phyloP scores from a whole-genome alignment of 176 grass and related monocot genomes.

The Poa annua region DNA sequence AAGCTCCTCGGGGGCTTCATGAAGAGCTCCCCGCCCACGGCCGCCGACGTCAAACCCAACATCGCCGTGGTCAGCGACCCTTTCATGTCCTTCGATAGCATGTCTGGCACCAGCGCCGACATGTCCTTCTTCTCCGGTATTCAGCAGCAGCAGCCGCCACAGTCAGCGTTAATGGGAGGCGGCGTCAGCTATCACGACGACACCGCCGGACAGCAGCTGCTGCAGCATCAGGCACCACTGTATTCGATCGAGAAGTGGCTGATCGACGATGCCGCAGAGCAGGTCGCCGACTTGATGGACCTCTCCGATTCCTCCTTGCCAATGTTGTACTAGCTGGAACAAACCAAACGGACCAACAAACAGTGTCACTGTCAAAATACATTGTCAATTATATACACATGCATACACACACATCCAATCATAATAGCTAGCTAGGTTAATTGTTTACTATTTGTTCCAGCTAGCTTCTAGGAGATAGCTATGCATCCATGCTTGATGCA shows the following conservation, averaged over 20 bases:
- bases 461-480: constrained; percentile 13
- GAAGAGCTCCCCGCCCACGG: constrained; percentile 35
- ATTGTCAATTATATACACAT: constrained; percentile 11
- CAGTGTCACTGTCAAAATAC: constrained; percentile 7
- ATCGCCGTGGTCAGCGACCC: constrained; percentile 25
- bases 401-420: constrained; percentile 20
- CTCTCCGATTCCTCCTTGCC: constrained; percentile 54
- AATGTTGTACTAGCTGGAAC: constrained; percentile 46
- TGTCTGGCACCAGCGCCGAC: not conserved
- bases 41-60: constrained; percentile 31
- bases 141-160: constrained; percentile 12
- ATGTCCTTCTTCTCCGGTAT: constrained; percentile 10
- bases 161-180: constrained; percentile 7
- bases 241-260: constrained; percentile 80
- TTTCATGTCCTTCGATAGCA: constrained; percentile 35
- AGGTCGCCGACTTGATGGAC: constrained; percentile 60
- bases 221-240: constrained; percentile 43
- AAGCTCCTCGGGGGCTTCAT: constrained; percentile 70
- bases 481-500: not conserved
- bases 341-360: not conserved
- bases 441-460: constrained; percentile 9
- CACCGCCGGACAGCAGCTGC: constrained; percentile 41
- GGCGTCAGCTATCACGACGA: constrained; percentile 35
- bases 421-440: constrained; percentile 28
- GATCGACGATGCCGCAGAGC: constrained; percentile 61